These are phyloP conservation scores for Cornus suecica DNA, from an alignment of 148 eudicot species.

Conservation along the genomic window DNA sequence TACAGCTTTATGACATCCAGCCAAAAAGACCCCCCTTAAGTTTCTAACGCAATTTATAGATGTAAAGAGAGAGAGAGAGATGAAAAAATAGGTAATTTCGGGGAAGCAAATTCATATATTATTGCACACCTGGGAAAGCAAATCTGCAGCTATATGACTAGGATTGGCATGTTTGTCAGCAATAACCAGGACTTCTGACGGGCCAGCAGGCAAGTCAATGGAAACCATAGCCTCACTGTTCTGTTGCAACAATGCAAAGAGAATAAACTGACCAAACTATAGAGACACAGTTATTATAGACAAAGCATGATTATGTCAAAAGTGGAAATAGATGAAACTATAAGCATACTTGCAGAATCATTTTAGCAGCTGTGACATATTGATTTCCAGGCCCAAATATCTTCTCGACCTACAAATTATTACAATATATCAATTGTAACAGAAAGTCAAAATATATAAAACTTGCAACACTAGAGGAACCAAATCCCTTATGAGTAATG, in stretches of 20 bases:
- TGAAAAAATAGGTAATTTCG: too few relatives aligned
- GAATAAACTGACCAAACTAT: background rate
- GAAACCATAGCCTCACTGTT: conserved; percentile 92
- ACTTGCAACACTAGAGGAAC: background rate
- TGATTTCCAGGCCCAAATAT: conserved; percentile 93
- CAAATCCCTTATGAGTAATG: too few relatives aligned
- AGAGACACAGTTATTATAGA: background rate
- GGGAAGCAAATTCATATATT: background rate
- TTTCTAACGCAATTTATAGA: background rate
- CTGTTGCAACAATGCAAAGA: conserved; percentile 33
- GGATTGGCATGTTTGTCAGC: conserved; percentile 83
- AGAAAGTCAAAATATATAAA: background rate
- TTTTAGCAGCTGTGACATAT: conserved; percentile 93
- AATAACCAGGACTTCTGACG: conserved; percentile 88
- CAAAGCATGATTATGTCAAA: background rate
- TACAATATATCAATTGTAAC: background rate
- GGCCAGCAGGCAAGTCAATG: conserved; percentile 96
- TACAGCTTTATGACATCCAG: too few relatives aligned
- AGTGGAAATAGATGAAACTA: background rate
- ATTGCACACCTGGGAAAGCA: conserved; percentile 71
- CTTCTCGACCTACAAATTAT: conserved; percentile 65
- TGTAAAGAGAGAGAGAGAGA: too few relatives aligned
- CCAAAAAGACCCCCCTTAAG: background rate
- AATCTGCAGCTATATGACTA: conserved; percentile 80
- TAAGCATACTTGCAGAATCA: conserved; percentile 76